phyloP scores from a whole-genome alignment of 352 stramenopile genomes.

The Phytophthora pseudosyringae region DNA sequence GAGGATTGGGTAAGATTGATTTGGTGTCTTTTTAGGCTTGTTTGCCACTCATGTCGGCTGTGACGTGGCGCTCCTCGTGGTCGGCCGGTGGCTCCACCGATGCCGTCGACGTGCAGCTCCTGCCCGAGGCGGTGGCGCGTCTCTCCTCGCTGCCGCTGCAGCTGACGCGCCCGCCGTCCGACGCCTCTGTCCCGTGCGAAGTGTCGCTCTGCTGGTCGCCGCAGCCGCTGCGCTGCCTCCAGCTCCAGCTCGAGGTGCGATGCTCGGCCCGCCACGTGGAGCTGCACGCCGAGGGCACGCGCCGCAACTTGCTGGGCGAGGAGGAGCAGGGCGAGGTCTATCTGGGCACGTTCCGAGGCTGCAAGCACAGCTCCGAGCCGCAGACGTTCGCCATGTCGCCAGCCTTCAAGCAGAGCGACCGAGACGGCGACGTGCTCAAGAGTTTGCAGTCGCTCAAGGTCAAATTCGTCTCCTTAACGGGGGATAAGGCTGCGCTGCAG shows the following conservation, averaged over 20 bases:
- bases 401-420: conserved; percentile 51
- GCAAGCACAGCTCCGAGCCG: conserved; percentile 23
- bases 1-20: neutral
- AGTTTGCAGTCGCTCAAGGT: conserved; percentile 51
- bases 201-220: conserved; percentile 46
- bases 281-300: conserved; percentile 56
- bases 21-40: neutral
- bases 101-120: conserved; percentile 16
- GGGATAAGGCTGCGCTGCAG: conserved; percentile 53
- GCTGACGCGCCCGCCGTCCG: conserved; percentile 17
- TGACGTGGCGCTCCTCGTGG: conserved; percentile 39
- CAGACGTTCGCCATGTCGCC: conserved; percentile 56
- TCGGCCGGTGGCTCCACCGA: neutral
- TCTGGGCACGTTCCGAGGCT: conserved; percentile 71
- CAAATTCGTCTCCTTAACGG: conserved; percentile 79
- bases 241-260: conserved; percentile 55
- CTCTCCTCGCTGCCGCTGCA: conserved; percentile 30
- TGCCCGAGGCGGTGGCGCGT: conserved; percentile 7
- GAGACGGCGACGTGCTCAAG: conserved; percentile 65
- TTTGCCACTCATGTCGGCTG: conserved; percentile 24
- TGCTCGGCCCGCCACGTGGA: conserved; percentile 80
- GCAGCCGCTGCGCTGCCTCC: conserved; percentile 46
- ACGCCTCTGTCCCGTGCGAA: conserved; percentile 45
- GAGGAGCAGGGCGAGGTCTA: conserved; percentile 73
- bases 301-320: conserved; percentile 63